Percentiles rank a stretch among this genome's conserved stretches.
phyloP scores from a whole-genome alignment of 1,139 yeast species.

The Diutina scorzettiae region DNA sequence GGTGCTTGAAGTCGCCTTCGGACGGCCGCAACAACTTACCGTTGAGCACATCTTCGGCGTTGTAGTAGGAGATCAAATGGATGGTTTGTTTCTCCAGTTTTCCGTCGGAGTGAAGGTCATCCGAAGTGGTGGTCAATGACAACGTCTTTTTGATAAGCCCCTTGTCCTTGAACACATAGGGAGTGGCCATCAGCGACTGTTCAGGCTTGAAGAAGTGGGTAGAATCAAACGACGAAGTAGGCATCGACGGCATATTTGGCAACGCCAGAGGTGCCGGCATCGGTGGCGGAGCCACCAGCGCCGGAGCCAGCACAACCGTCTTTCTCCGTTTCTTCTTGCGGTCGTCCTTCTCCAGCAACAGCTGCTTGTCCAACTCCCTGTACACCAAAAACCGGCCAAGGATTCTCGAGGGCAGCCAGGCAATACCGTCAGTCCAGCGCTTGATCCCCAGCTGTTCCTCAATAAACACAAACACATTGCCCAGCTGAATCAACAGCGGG shows the following conservation, averaged over 20 bases:
- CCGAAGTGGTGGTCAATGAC: slow-evolving; percentile 37
- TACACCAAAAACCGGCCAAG: slow-evolving; percentile 75
- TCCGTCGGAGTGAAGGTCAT: slow-evolving; percentile 23
- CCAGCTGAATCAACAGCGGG: slow-evolving; percentile 51
- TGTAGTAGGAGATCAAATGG: slow-evolving; percentile 71
- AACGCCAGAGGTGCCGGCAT: not conserved
- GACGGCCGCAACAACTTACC: slow-evolving; percentile 51
- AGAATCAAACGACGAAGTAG: too few species aligned
- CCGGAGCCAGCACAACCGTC: slow-evolving; percentile 9
- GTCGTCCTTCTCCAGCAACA: slow-evolving; percentile 23
- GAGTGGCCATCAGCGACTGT: not conserved
- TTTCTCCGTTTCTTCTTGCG: slow-evolving; percentile 21
- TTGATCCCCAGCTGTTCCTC: slow-evolving; percentile 78
- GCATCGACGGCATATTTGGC: not conserved
- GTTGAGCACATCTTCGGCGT: slow-evolving; percentile 56
- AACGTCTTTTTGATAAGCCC: slow-evolving; percentile 80
- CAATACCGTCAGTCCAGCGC: slow-evolving; percentile 89
- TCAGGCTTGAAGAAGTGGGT: too few species aligned
- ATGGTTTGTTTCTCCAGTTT: slow-evolving; percentile 35
- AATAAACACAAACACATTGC: slow-evolving; percentile 73
- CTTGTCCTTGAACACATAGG: slow-evolving; percentile 33
- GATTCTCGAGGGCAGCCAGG: slow-evolving; percentile 87
- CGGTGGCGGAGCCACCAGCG: not conserved
- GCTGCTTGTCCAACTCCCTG: slow-evolving; percentile 57
- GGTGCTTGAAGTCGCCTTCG: slow-evolving; percentile 38